phyloP scores from a whole-genome alignment of 768 basidiomycete species.

The Russula lepida region DNA sequence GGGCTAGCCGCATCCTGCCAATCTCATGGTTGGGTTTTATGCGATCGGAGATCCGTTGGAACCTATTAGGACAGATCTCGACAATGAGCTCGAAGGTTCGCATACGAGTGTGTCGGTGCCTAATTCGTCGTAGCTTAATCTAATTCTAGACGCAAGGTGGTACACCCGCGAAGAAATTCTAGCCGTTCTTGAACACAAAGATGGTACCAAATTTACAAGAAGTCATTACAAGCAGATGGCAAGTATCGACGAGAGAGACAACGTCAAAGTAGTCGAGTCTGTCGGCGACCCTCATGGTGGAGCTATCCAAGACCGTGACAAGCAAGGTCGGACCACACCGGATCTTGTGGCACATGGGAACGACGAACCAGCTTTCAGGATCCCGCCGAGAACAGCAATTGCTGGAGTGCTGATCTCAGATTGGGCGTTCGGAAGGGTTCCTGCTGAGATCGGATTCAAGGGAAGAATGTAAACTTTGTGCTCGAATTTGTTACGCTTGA shows the following conservation, averaged over 20 bases:
- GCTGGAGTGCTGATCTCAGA: constrained; percentile 79
- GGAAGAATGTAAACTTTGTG: constrained; percentile 10
- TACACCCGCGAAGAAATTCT: constrained; percentile 69
- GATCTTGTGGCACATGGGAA: constrained; percentile 19
- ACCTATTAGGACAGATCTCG: constrained; percentile 75
- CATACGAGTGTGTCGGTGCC: neutral
- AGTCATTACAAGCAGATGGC: constrained; percentile 45
- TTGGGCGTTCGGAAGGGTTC: constrained; percentile 61
- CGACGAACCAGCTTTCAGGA: constrained; percentile 46
- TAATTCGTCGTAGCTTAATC: neutral
- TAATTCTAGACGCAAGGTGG: constrained; percentile 72
- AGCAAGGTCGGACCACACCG: constrained; percentile 22
- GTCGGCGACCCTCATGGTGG: constrained; percentile 23
- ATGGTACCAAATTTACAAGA: constrained; percentile 41
- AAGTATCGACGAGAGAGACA: constrained; percentile 33
- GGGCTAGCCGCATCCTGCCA: constrained; percentile 78
- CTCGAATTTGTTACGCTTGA: neutral
- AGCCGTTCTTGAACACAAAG: constrained; percentile 47
- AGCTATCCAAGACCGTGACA: constrained; percentile 22
- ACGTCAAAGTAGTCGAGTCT: constrained; percentile 5
- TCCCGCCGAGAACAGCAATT: constrained; percentile 73
- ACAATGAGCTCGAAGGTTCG: constrained; percentile 88
- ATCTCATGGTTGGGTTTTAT: constrained; percentile 86
- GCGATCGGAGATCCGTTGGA: constrained; percentile 66
- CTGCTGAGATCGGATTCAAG: constrained; percentile 3